A percentile compares a stretch with the other conserved stretches of the same genome.
phyloP scores from a whole-genome alignment of 805 yeast species.

The Nakazawaea wyomingensis region DNA sequence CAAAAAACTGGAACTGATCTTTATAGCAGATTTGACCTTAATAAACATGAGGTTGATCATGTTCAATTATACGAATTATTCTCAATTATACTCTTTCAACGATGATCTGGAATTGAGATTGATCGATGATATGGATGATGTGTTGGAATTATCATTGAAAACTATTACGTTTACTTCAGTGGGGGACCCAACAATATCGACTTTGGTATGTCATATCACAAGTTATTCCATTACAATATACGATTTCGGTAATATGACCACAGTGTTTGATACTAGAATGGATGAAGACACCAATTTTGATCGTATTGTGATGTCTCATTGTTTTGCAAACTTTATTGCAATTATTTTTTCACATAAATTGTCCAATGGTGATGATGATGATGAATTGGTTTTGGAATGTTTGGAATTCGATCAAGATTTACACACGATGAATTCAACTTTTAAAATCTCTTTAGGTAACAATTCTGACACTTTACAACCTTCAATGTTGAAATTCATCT shows the following conservation, averaged over 20 bases:
- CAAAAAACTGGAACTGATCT: slow-evolving; percentile 3
- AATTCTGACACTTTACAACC: no score
- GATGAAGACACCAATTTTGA: neutral
- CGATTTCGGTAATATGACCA: neutral
- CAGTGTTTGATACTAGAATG: neutral
- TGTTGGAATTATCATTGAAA: neutral
- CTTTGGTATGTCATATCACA: neutral
- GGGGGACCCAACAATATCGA: neutral
- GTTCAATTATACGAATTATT: neutral
- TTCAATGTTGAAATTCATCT: slow-evolving; percentile 7
- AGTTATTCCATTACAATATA: slow-evolving; percentile 1
- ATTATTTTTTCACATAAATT: slow-evolving; percentile 1
- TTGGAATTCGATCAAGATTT: neutral
- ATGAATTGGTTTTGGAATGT: neutral
- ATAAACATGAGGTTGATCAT: neutral
- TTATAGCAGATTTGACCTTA: neutral
- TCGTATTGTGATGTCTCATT: neutral
- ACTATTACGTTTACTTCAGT: neutral
- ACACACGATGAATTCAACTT: no score
- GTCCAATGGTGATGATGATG: neutral
- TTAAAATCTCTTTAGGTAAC: neutral
- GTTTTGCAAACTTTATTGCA: neutral
- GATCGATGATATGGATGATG: neutral
- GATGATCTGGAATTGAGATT: neutral
- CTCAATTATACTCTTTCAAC: neutral